phyloP scores from a whole-genome alignment of 1,284 basidiomycete genomes.

The Cystobasidium slooffiae region DNA sequence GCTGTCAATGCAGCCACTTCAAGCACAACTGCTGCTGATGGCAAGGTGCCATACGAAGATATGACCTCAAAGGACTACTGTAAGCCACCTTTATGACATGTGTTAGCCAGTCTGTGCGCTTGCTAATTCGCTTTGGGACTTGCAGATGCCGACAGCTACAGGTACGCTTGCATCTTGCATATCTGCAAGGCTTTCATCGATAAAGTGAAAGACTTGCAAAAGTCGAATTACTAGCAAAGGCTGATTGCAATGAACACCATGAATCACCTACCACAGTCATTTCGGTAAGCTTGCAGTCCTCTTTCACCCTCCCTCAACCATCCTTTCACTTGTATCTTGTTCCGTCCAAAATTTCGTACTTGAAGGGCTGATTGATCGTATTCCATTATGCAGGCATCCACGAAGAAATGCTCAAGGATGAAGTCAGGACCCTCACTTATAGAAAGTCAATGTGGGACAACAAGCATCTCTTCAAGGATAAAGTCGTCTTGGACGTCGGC shows the following conservation, averaged over 20 bases:
- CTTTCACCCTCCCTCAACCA: not conserved
- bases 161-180: not conserved
- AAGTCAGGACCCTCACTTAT: constrained; percentile 93
- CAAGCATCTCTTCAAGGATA: constrained; percentile 92
- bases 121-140: not conserved
- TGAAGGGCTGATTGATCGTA: constrained; percentile 19
- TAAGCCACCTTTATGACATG: constrained; percentile 29
- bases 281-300: constrained; percentile 14
- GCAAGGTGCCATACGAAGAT: constrained; percentile 34
- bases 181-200: not conserved
- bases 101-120: no score
- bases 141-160: constrained; percentile 40
- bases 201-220: constrained; percentile 10
- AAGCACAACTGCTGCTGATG: constrained; percentile 3
- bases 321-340: not conserved
- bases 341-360: constrained; percentile 8
- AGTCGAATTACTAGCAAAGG: constrained; percentile 2
- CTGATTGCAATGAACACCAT: not conserved
- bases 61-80: constrained; percentile 53
- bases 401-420: constrained; percentile 99
- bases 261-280: constrained; percentile 4
- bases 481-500: constrained; percentile 95
- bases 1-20: constrained; percentile 14
- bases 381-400: constrained; percentile 65
- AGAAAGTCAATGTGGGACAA: constrained; percentile 94